Evolutionary conservation across 441 rosid species (phyloP), one percentile per base, ranked within the genome.

Genomic region (Populus hybrid): DNA sequence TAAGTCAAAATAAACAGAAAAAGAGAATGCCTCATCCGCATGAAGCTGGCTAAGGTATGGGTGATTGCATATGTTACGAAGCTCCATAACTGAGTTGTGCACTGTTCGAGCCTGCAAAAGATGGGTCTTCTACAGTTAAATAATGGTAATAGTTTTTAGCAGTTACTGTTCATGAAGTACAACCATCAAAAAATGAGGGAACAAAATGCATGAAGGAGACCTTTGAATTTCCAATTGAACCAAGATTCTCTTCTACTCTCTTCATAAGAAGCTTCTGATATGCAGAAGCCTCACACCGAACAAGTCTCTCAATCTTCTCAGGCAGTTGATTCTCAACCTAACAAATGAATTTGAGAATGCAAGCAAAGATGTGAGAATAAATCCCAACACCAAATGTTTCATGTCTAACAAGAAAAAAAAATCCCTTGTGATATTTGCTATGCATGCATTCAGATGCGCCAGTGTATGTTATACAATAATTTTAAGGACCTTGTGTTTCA

Each of bases 21-120:
- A 82, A 83, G 74, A 40, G n/a, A 79, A 84, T 87, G 84, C 99
- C 98, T 94, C 98, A 24, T 94, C 99, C 63, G 89, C 83, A 75
- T 94, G 99, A 86, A 94, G 97, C 84, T 94, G 99, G 88, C 99
- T 94, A 82, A 94, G 87, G 86, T 94, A 94, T 23, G 99, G 99
- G 84, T 94, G 99, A 84, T 94, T 94, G 89, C 99, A 94, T 79
- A 94, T 94, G 84, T 94, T 94, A 31, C 99, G 93, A 38, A 93
- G 97, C 90, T 94, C 99, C 97, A 94, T 94, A 69, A 94, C 99
- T 36, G 99, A 88, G 84, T 94, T 94, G 87, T 94, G 99, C 83
- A 94, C 98, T 1, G 98, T 86, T 68, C 99, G 90, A 66, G 87
- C 84, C 99, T 94, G 89, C 82, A 84, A 78, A 81, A 72, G 28